These are phyloP conservation scores for Aquanectria penicillioides DNA, from an alignment of 2,329 filamentous ascomycete genomes.

Conservation along the genomic window DNA sequence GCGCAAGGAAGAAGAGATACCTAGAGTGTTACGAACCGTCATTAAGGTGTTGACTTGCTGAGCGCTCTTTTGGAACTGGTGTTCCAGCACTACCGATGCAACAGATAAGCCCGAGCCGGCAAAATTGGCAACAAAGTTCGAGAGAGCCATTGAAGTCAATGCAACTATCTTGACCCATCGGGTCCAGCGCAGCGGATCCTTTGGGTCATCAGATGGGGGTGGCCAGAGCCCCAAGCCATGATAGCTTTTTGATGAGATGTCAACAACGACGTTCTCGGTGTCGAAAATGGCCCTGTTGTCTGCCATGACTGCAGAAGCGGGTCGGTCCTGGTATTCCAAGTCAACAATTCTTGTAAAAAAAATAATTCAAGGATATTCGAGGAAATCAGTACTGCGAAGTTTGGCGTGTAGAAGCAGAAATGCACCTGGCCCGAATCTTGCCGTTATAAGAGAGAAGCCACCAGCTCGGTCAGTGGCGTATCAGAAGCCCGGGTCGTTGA, in stretches of 20 bases:
- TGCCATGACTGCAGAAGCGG: slow-evolving; percentile 2
- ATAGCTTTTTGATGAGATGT: background rate
- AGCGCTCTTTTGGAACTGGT: slow-evolving; percentile 2
- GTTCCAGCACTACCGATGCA: background rate
- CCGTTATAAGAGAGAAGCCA: too few species aligned
- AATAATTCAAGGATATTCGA: background rate
- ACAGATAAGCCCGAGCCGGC: background rate
- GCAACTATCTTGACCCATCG: background rate
- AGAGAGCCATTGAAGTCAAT: background rate
- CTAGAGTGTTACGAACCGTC: too few species aligned
- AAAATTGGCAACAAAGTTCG: slow-evolving; percentile 11
- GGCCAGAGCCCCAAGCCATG: slow-evolving; percentile 1
- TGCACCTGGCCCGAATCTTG: background rate
- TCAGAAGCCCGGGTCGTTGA: background rate
- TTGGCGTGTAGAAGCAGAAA: too few species aligned
- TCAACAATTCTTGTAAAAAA: too few species aligned
- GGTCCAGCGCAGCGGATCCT: slow-evolving; percentile 1
- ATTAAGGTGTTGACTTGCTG: background rate
- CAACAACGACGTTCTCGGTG: background rate
- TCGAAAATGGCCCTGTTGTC: background rate
- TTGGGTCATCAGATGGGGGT: background rate
- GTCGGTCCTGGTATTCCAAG: too few species aligned
- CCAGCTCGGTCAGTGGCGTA: background rate
- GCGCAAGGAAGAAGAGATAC: too few species aligned
- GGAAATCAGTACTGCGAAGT: background rate